Evolutionary conservation across 73 alveolate genomes (phyloP), one percentile per base, ranked within the genome.

Genomic region (Paramecium biaurelia): DNA sequence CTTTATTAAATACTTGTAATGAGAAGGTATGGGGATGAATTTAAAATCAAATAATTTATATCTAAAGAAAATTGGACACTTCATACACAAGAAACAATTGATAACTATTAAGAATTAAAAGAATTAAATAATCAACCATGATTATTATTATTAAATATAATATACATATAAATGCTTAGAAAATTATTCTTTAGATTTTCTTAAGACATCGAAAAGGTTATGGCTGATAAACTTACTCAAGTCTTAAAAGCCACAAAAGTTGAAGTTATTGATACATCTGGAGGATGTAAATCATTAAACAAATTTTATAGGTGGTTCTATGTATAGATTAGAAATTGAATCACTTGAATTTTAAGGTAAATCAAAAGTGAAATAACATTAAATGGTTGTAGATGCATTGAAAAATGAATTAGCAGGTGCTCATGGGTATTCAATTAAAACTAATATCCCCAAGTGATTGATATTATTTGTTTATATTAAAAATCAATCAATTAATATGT

Each of bases 61-160:
- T 9, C 86, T 4, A 72, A 37, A 72, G 86, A 72, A 18, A 72
- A 72, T 72, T 72, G 86, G 86, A 37, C 86, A 28, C 58, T 72
- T 12, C 86, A 72, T 72, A 34, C 56, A 6, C 26, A 63, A 26
- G 84, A 63, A 21, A 26, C 43, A 63, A 4, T 63, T 12, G 86
- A 72, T 34, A 15, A 38, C 11, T 72, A 72, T 72, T 41, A 35
- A 32, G 86, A 72, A 72, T 72, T 72, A 72, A 35, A 63, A 7
- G 84, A 63, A 32, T 53, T 53, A 20, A 53, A 53, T 53, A 53
- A 53, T 53, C 68, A 53, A 53, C 14, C 84, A 30, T 63, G 84
- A 63, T 63, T 30, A 63, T 30, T 63, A 32, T 38, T 38, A 38
- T 7, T 38, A 38, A 38, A 38, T 38, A 38, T 38, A 63, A 63